Conservation (phyloP, 257 asterid genomes). For the Fraxinus anomala region DNA sequence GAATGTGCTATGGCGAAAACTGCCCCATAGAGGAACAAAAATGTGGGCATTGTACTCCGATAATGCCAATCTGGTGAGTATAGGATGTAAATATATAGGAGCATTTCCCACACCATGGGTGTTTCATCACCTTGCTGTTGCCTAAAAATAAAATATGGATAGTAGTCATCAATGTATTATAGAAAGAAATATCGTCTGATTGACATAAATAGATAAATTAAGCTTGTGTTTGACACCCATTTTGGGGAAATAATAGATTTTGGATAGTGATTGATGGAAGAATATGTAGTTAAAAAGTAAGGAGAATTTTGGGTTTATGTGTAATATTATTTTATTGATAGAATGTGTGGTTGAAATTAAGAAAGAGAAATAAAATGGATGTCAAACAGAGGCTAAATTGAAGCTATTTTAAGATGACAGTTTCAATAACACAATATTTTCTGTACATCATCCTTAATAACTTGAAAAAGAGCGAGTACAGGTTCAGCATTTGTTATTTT, state of each 20-base stretch:
- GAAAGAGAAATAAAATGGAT: too few relatives aligned
- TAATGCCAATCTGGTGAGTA: slow-evolving; percentile 99
- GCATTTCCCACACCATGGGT: slow-evolving; percentile 99
- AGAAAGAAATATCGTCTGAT: neutral
- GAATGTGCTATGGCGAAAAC: slow-evolving; percentile 76
- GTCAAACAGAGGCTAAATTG: neutral
- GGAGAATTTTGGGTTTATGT: too few relatives aligned
- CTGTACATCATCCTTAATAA: neutral
- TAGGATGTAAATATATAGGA: slow-evolving; percentile 87
- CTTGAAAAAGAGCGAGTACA: neutral
- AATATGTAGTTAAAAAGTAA: too few relatives aligned
- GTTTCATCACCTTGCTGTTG: slow-evolving; percentile 98
- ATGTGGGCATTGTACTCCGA: slow-evolving; percentile 93
- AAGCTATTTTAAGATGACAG: neutral
- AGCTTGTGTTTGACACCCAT: too few relatives aligned
- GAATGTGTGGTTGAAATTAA: too few relatives aligned
- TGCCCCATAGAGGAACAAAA: slow-evolving; percentile 82
- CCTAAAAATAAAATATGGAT: slow-evolving; percentile 40
- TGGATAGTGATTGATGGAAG: too few relatives aligned
- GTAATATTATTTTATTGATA: too few relatives aligned
- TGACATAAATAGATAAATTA: neutral
- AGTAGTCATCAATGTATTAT: neutral
- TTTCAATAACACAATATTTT: too few relatives aligned
- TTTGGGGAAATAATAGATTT: too few relatives aligned
- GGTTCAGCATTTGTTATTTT: neutral